phyloP scores from a whole-genome alignment of 129 eudicot genomes.

The Arctium minus region DNA sequence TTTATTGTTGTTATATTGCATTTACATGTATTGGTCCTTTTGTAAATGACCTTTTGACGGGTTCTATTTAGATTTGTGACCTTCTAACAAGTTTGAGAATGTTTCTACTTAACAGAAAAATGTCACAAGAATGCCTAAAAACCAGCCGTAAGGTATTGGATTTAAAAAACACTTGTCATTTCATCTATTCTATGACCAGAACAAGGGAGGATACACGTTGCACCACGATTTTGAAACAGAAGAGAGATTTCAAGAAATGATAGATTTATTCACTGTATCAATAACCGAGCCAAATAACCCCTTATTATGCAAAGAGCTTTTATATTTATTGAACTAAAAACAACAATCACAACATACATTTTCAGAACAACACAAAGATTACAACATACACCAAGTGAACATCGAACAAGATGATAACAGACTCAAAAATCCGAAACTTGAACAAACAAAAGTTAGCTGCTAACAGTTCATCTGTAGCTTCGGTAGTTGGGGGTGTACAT shows the following conservation, averaged over 20 bases:
- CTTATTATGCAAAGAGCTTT: not conserved
- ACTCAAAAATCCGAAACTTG: not conserved
- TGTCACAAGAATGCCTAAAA: not conserved
- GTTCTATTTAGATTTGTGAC: too few species aligned
- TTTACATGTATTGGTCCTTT: too few species aligned
- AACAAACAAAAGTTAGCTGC: not conserved
- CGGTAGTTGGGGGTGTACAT: conserved; percentile 82
- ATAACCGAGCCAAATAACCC: not conserved
- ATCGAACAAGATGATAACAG: not conserved
- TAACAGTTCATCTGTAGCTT: conserved; percentile 45
- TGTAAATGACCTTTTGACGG: too few species aligned
- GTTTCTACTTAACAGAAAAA: not conserved
- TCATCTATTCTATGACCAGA: too few species aligned
- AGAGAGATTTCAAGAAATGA: too few species aligned
- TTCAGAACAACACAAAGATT: conserved; percentile 6
- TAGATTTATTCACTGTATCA: too few species aligned
- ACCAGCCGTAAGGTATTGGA: not conserved
- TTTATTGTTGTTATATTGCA: not conserved
- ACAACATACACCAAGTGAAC: conserved; percentile 17
- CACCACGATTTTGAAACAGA: too few species aligned
- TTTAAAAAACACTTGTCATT: not conserved
- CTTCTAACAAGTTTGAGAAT: not conserved
- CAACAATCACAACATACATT: conserved; percentile 11
- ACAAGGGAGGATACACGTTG: too few species aligned
- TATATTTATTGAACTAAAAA: not conserved